phyloP scores from a whole-genome alignment of 345 rosid genomes.

The Nephelium lappaceum region DNA sequence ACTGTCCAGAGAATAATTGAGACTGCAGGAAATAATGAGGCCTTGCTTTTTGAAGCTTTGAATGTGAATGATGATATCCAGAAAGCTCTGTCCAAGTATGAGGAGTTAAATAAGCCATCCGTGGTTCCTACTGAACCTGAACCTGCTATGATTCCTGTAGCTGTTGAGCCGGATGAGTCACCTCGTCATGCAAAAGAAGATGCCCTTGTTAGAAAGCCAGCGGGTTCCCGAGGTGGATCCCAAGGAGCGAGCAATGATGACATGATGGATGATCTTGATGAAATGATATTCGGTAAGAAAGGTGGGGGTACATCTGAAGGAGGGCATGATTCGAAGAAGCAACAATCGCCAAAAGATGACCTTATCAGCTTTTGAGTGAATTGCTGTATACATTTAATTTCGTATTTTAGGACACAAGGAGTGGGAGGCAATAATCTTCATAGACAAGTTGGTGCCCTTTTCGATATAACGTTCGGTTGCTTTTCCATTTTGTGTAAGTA shows the following conservation, averaged over 20 bases:
- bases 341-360: conserved; percentile 72
- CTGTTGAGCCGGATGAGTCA: conserved; percentile 82
- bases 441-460: conserved; percentile 7
- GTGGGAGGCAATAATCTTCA: background rate
- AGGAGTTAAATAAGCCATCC: conserved; percentile 64
- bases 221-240: conserved; percentile 55
- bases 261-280: conserved; percentile 97
- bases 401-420: conserved; percentile 2
- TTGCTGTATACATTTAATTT: background rate
- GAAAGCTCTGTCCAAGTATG: conserved; percentile 72
- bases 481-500: conserved; percentile 28
- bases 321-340: conserved; percentile 56
- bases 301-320: conserved; percentile 57
- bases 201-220: conserved; percentile 73
- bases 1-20: conserved; percentile 78
- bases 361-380: conserved; percentile 76
- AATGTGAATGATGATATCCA: conserved; percentile 90
- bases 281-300: conserved; percentile 95
- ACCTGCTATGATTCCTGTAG: conserved; percentile 88
- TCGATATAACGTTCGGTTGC: conserved; percentile 2
- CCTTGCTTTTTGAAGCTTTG: conserved; percentile 86
- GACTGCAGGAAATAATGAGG: conserved; percentile 80
- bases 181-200: conserved; percentile 58
- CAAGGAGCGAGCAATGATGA: conserved; percentile 68
- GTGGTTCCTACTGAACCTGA: conserved; percentile 51